Evolutionary conservation across 495 filamentous ascomycete genomes (phyloP), one percentile per base, ranked within the genome.

Genomic region (Aspergillus cristatus): DNA sequence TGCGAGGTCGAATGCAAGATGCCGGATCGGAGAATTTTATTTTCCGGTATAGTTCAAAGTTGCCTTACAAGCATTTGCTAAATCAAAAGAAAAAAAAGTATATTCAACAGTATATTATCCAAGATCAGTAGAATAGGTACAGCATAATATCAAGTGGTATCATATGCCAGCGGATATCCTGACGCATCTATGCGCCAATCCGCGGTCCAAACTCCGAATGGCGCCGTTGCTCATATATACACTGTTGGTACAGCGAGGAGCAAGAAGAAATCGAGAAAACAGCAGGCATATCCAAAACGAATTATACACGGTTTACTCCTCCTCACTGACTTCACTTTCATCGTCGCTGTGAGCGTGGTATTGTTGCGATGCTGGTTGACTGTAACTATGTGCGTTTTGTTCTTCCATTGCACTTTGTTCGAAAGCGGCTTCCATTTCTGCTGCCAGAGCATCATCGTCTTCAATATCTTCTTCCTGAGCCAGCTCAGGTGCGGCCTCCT

Each of bases 251-350:
- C 30, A 32, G n/a, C 14, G 30, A 16, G 14, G 14, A n/a, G n/a
- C n/a, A n/a, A n/a, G n/a, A n/a, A n/a, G n/a, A n/a, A n/a, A n/a
- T n/a, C n/a, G n/a, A n/a, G n/a, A n/a, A n/a, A n/a, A n/a, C n/a
- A n/a, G n/a, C n/a, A n/a, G n/a, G n/a, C n/a, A n/a, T n/a, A n/a
- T n/a, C n/a, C n/a, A n/a, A n/a, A n/a, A n/a, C n/a, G 39, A 28
- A 46, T 40, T 35, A 37, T 30, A 38, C 31, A 36, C 34, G 37
- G 11, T 15, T 62, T 42, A 71, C 44, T 71, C 67, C 42, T 71
- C 67, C 41, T 71, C 67, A 26, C 67, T 71, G 16, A 71, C 60
- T 42, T 71, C 67, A 32, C 67, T 71, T 43, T 71, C 67, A 41
- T 71, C 67, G 15, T 69, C 65, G 42, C 65, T 68, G 14, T 51